Evolutionary conservation across 2,329 filamentous ascomycete genomes (phyloP).

Genomic region (Beauveria scarabaeidicola): DNA sequence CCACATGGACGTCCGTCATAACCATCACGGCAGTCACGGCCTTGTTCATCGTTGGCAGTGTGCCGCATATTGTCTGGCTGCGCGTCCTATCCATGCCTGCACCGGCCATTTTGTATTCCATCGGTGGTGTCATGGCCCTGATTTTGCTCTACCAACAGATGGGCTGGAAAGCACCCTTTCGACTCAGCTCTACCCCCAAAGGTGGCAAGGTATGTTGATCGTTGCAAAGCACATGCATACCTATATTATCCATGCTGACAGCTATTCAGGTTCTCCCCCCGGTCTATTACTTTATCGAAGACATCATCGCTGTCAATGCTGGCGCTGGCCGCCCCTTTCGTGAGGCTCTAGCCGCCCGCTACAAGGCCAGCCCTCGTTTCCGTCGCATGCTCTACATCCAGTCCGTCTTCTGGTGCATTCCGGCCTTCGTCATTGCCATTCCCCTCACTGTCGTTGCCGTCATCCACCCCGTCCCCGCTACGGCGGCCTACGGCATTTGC

Average conservation of each 20-base stretch:
- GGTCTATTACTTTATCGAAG: constrained; percentile 58
- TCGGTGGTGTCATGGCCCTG: constrained; percentile 33
- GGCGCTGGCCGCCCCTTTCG: constrained; percentile 40
- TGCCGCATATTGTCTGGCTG: constrained; percentile 40
- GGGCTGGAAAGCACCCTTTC: constrained; percentile 45
- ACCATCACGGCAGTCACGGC: constrained; percentile 42
- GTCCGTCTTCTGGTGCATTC: constrained; percentile 34
- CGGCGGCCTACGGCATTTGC: constrained; percentile 29
- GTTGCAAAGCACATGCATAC: not conserved
- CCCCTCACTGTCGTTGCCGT: constrained; percentile 29
- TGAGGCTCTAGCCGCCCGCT: constrained; percentile 33
- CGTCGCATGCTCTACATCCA: constrained; percentile 31
- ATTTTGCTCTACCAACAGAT: constrained; percentile 26
- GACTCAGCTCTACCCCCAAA: constrained; percentile 55
- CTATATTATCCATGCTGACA: not conserved
- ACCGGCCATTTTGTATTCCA: constrained; percentile 40
- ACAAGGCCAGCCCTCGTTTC: constrained; percentile 33
- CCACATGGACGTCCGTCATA: constrained; percentile 37
- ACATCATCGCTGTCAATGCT: constrained; percentile 59
- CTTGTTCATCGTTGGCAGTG: constrained; percentile 41
- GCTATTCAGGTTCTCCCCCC: constrained; percentile 43
- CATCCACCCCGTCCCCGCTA: constrained; percentile 25
- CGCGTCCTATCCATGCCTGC: constrained; percentile 43
- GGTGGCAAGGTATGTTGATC: constrained; percentile 31
- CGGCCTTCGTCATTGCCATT: constrained; percentile 28